A percentile compares a stretch with the other conserved stretches of the same genome.
Conservation (phyloP, 2,329 filamentous ascomycete species). For the Trichoderma harzianum region DNA sequence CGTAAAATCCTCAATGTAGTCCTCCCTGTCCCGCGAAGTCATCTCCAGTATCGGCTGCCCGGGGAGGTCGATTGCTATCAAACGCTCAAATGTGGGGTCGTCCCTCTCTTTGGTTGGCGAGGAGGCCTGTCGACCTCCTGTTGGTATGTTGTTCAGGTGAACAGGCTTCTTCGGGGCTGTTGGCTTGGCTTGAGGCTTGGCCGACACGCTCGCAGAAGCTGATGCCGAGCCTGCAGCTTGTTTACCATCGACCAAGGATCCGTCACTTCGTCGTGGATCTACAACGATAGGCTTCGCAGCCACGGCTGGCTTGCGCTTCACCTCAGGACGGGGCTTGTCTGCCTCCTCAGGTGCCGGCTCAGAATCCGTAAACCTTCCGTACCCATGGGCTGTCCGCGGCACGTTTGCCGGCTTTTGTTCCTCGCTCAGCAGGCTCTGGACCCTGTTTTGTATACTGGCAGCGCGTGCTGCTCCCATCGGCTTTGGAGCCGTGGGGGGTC, state of each 20-base stretch:
- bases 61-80: slow-evolving; percentile 46
- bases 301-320: slow-evolving; percentile 51
- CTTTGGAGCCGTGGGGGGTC: slow-evolving; percentile 41
- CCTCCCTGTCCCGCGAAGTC: slow-evolving; percentile 57
- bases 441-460: slow-evolving; percentile 85
- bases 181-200: slow-evolving; percentile 41
- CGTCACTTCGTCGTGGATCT: slow-evolving; percentile 26
- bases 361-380: slow-evolving; percentile 76
- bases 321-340: slow-evolving; percentile 42
- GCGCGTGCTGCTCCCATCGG: slow-evolving; percentile 63
- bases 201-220: slow-evolving; percentile 25
- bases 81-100: slow-evolving; percentile 32
- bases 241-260: slow-evolving; percentile 8
- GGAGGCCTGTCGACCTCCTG: slow-evolving; percentile 41
- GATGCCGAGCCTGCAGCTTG: slow-evolving; percentile 22
- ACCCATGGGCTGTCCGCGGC: slow-evolving; percentile 77
- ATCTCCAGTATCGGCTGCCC: slow-evolving; percentile 52
- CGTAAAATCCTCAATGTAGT: slow-evolving; percentile 69
- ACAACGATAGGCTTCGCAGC: slow-evolving; percentile 30
- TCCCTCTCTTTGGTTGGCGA: slow-evolving; percentile 41
- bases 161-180: slow-evolving; percentile 59
- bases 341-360: slow-evolving; percentile 36
- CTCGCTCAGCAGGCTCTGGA: slow-evolving; percentile 81
- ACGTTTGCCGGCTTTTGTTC: slow-evolving; percentile 58
- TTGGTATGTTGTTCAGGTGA: slow-evolving; percentile 56